phyloP scores from a whole-genome alignment of 257 asterid genomes.

The Nicotiana paniculata region DNA sequence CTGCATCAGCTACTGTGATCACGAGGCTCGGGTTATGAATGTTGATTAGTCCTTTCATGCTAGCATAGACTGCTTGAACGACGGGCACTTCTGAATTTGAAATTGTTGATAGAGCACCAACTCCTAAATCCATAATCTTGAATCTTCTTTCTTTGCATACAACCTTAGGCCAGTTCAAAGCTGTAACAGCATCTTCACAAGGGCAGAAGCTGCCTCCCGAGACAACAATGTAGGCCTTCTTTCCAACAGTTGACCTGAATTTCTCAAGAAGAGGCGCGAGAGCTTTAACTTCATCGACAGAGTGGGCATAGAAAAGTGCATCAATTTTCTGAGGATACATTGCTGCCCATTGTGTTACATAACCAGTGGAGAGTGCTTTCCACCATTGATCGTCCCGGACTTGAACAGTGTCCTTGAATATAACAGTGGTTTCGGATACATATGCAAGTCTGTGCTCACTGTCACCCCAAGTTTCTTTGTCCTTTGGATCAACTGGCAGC shows the following conservation, averaged over 20 bases:
- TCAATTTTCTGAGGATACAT: slow-evolving; percentile 91
- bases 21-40: slow-evolving; percentile 87
- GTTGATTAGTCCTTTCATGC: slow-evolving; percentile 83
- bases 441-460: slow-evolving; percentile 90
- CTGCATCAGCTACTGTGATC: slow-evolving; percentile 53
- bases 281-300: slow-evolving; percentile 60
- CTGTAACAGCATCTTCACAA: slow-evolving; percentile 71
- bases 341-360: slow-evolving; percentile 87
- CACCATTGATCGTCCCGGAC: slow-evolving; percentile 96
- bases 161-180: slow-evolving; percentile 64
- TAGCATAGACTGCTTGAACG: slow-evolving; percentile 68
- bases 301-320: slow-evolving; percentile 83
- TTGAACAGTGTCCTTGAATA: slow-evolving; percentile 82
- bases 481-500: slow-evolving; percentile 69
- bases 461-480: slow-evolving; percentile 96
- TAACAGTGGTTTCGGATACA: slow-evolving; percentile 88
- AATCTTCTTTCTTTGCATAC: slow-evolving; percentile 81
- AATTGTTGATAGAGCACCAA: slow-evolving; percentile 50
- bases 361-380: slow-evolving; percentile 92
- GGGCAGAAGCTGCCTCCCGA: slow-evolving; percentile 84
- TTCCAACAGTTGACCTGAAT: slow-evolving; percentile 63
- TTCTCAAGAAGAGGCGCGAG: slow-evolving; percentile 80
- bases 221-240: slow-evolving; percentile 77
- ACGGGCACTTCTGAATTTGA: slow-evolving; percentile 77
- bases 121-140: slow-evolving; percentile 82